Percentiles rank a stretch among this genome's conserved stretches.
Conservation (phyloP, 192 early-diverging fungal genomes). For the Backusella macrospora region DNA sequence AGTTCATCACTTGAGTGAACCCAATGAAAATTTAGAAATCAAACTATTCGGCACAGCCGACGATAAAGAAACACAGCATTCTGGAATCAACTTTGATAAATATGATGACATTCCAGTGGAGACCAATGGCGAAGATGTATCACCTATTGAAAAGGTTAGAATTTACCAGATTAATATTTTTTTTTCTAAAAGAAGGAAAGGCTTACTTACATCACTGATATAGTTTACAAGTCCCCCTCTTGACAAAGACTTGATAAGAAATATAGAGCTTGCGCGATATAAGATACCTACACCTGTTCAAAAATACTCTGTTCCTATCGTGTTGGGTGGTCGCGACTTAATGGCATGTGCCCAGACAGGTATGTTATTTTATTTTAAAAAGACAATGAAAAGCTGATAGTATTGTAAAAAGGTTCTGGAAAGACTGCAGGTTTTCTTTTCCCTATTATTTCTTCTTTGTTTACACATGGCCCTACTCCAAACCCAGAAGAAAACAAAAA, state of each 20-base stretch:
- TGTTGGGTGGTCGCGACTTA: conserved; percentile 67
- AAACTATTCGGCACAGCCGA: conserved; percentile 57
- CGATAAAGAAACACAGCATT: conserved; percentile 49
- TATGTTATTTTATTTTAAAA: conserved; percentile 25
- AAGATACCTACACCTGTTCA: conserved; percentile 78
- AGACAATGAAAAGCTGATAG: not conserved
- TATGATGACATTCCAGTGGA: conserved; percentile 74
- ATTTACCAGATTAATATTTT: not conserved
- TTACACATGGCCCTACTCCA: conserved; percentile 47
- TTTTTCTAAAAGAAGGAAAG: conserved; percentile 52
- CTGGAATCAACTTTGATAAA: conserved; percentile 81
- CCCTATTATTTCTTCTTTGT: conserved; percentile 70
- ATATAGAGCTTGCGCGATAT: conserved; percentile 68
- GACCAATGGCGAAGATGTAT: conserved; percentile 56
- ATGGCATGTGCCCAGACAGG: conserved; percentile 91
- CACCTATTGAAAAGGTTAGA: conserved; percentile 54
- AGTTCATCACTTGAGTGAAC: not conserved
- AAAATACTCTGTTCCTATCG: conserved; percentile 59
- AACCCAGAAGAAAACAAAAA: not conserved
- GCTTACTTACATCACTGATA: conserved; percentile 41
- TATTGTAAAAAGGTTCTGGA: conserved; percentile 49
- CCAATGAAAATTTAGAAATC: conserved; percentile 55
- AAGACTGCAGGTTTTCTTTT: conserved; percentile 84
- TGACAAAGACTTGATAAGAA: conserved; percentile 81
- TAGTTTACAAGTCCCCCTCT: conserved; percentile 62